Base-by-base conservation (phyloP, 192 early-diverging fungal genomes). In the Podila verticillata region DNA sequence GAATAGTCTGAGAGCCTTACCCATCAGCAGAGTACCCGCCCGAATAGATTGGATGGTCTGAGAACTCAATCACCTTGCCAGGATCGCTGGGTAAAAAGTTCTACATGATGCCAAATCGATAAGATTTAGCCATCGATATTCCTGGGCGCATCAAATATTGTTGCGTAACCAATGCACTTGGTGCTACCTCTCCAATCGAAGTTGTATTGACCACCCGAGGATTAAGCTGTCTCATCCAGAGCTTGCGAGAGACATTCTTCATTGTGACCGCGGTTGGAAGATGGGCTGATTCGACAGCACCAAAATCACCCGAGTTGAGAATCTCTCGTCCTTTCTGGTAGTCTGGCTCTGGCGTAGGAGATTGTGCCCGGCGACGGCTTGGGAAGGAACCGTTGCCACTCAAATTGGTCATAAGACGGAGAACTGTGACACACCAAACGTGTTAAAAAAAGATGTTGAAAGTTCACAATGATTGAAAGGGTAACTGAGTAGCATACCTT, bases 21-120 rank as follows among this genome's bases (percentile, higher is more conserved):
- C 85, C 89, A 63, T 85, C 85, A 8, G 67, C 61, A 47, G 88
- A 88, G 66, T 86, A 91, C 68, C 88, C 83, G 5, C 88, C 87
- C 47, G 78, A 86, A 68, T 89, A 91, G 17, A 84, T 84, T 4
- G 77, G 61, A 9, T 70, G 63, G 4, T 49, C 29, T 63, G 83
- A 88, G 1, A 48, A 51, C 29, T 63, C 79, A 19, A 89, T 36
- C 6, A 85, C 74, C 31, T 67, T 71, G 24, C 75, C 83, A 47
- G 83, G 73, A 13, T 79, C 66, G 30, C 81, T 72, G 2, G 83
- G 84, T 44, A 82, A 39, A 56, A 83, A 72, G 54, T 49, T 48
- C 82, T 84, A 68, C 5, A 5, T 22, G 17, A 3, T 54, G 20
- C 7, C 51, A 54, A 20, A 22, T 36, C 35, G 51, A 54, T n/a